Evolutionary conservation across 2,329 filamentous ascomycete species (phyloP).

Genomic region (Trichoderma sp.): DNA sequence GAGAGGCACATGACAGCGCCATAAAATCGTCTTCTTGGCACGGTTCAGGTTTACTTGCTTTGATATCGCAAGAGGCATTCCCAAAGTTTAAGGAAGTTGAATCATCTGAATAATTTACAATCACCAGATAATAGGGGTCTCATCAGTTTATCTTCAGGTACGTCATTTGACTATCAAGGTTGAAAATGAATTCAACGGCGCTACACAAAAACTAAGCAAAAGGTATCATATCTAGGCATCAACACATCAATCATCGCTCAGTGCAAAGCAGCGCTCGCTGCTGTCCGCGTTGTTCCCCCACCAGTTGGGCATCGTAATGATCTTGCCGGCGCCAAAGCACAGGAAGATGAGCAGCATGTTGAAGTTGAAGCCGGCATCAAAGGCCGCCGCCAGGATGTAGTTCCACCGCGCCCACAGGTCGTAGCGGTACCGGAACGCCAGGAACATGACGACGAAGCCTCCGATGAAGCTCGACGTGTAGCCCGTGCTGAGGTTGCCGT

Average conservation of each 20-base stretch:
- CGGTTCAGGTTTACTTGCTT: no score
- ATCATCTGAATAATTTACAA: no score
- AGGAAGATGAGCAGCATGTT: slow-evolving; percentile 64
- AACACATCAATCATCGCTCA: slow-evolving; percentile 31
- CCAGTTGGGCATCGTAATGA: slow-evolving; percentile 63
- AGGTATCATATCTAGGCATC: slow-evolving; percentile 13
- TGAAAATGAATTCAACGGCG: background rate
- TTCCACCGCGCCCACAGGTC: slow-evolving; percentile 62
- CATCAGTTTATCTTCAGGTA: background rate
- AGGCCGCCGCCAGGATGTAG: slow-evolving; percentile 61
- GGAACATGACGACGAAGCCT: slow-evolving; percentile 63
- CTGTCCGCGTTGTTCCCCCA: slow-evolving; percentile 61
- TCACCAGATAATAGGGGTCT: no score
- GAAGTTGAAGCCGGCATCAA: slow-evolving; percentile 64
- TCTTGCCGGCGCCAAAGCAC: slow-evolving; percentile 58
- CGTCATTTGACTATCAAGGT: background rate
- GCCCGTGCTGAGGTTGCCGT: slow-evolving; percentile 63
- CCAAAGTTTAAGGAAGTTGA: no score
- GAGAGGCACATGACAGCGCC: background rate
- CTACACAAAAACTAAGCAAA: background rate
- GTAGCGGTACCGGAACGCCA: slow-evolving; percentile 57
- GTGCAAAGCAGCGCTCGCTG: slow-evolving; percentile 61
- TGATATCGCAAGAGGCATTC: no score
- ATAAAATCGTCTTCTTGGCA: background rate
- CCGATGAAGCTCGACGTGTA: slow-evolving; percentile 59